phyloP scores from a whole-genome alignment of 2,329 filamentous ascomycete genomes.

The Epichloe baconii region DNA sequence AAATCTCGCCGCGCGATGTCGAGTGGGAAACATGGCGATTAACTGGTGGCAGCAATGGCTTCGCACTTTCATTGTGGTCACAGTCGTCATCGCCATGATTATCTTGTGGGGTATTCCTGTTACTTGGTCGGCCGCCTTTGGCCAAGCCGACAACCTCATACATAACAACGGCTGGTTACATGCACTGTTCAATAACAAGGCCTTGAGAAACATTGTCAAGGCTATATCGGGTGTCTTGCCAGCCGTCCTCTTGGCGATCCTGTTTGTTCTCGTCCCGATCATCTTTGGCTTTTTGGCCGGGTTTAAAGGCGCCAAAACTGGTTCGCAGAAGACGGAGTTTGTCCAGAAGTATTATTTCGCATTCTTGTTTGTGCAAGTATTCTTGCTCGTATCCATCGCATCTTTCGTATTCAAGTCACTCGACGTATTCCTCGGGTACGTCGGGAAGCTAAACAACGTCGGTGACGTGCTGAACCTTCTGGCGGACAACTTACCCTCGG shows the following conservation, averaged over 20 bases:
- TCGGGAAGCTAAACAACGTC: slow-evolving; percentile 37
- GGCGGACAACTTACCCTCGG: slow-evolving; percentile 67
- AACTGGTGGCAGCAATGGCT: slow-evolving; percentile 87
- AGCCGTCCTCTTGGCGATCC: slow-evolving; percentile 58
- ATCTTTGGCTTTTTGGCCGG: slow-evolving; percentile 61
- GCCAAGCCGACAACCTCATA: slow-evolving; percentile 62
- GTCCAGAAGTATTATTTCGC: slow-evolving; percentile 88
- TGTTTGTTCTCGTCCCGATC: slow-evolving; percentile 71
- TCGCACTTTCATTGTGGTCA: slow-evolving; percentile 52
- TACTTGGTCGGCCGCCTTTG: slow-evolving; percentile 71
- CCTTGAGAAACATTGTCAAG: slow-evolving; percentile 47
- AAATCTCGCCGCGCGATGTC: slow-evolving; percentile 85
- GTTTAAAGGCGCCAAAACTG: slow-evolving; percentile 71
- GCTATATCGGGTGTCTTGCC: slow-evolving; percentile 77
- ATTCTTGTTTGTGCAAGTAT: slow-evolving; percentile 90
- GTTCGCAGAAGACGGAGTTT: slow-evolving; percentile 63
- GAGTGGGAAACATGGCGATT: slow-evolving; percentile 95
- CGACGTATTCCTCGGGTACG: slow-evolving; percentile 43
- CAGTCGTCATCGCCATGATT: slow-evolving; percentile 59
- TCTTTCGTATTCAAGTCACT: slow-evolving; percentile 56
- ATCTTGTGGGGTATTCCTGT: slow-evolving; percentile 86
- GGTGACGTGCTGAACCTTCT: slow-evolving; percentile 56
- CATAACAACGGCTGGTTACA: slow-evolving; percentile 51
- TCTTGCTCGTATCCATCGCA: slow-evolving; percentile 81
- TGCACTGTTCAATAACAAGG: slow-evolving; percentile 50